Base-by-base conservation (phyloP, 2,329 filamentous ascomycete genomes). In the Colletotrichum tropicale region DNA sequence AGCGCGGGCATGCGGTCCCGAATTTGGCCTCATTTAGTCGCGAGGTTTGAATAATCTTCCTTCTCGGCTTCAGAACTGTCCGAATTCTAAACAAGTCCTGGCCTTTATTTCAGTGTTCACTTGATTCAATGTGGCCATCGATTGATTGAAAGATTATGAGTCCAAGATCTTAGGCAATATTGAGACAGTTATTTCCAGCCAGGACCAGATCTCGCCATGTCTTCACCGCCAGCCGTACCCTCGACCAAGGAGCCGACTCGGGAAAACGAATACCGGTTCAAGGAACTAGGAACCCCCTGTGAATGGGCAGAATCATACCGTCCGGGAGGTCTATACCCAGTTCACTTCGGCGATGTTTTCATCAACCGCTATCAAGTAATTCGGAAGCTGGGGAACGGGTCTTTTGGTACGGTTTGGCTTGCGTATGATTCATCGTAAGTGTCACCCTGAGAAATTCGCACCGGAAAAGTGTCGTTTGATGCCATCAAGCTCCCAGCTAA, bases 391-490 rank as follows among this genome's bases (percentile, higher is more conserved):
- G 79, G 79, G 18, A 79, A 80, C 66, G 80, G 80, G 15, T 55
- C 69, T 2, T 79, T 77, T 52, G 79, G 79, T 16, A 81, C 81
- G 16, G 79, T 79, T 13, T 82, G 81, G 79, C 77, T 82, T 43
- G 81, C 78, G 13, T 68, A 48, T 16, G 70, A 79, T 34, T 8
- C 56, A 3, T 28, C 71, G 80, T 78, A 52, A 68, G 77, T 71
- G 24, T 2, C n/a, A 21, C 1, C 3, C 10, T 5, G 12, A 21
- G 43, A 21, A 1, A 21, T 13, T 0, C 2, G 7, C 4, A 48
- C 10, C 9, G 6, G 5, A 1, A 13, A 21, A 4, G 8, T 18
- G n/a, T 13, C 2, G 10, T 18, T 18, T 36, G 8, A 18, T 10
- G 15, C 8, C 26, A n/a, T 8, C 0, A 15, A 16, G 4, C 5